Conservation (phyloP, 805 yeast species). For the Hanseniaspora valbyensis region DNA sequence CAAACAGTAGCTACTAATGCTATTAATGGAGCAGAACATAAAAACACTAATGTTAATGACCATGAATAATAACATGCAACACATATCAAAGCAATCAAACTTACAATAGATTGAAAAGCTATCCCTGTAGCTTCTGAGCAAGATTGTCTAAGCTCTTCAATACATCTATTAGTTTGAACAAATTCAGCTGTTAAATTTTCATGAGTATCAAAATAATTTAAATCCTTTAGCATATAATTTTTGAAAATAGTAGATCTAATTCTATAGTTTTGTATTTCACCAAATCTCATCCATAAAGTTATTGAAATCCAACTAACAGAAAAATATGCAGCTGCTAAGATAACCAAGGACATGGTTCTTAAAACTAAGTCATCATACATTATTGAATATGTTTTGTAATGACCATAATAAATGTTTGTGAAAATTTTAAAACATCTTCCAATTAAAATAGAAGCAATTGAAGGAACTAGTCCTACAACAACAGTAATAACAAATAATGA, state of each 20-base stretch:
- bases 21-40: slow-evolving; percentile 65
- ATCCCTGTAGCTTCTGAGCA: slow-evolving; percentile 56
- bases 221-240: slow-evolving; percentile 34
- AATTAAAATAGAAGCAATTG: slow-evolving; percentile 51
- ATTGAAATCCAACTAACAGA: slow-evolving; percentile 45
- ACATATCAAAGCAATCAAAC: slow-evolving; percentile 44
- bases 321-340: slow-evolving; percentile 38
- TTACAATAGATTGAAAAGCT: slow-evolving; percentile 41
- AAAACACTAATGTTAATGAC: slow-evolving; percentile 69
- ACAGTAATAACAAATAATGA: slow-evolving; percentile 34
- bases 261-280: slow-evolving; percentile 56
- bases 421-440: slow-evolving; percentile 51
- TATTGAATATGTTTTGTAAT: slow-evolving; percentile 23
- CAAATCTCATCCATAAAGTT: slow-evolving; percentile 53
- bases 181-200: slow-evolving; percentile 50
- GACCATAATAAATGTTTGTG: slow-evolving; percentile 28
- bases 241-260: slow-evolving; percentile 40
- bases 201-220: slow-evolving; percentile 55
- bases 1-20: slow-evolving; percentile 38
- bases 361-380: slow-evolving; percentile 34
- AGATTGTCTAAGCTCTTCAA: slow-evolving; percentile 62
- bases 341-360: slow-evolving; percentile 33
- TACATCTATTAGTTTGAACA: slow-evolving; percentile 55
- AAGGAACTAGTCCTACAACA: slow-evolving; percentile 46
- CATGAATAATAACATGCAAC: slow-evolving; percentile 72